These are phyloP conservation scores for Penicillium sp. DNA, from an alignment of 2,329 filamentous ascomycete genomes.

Conservation along the genomic window DNA sequence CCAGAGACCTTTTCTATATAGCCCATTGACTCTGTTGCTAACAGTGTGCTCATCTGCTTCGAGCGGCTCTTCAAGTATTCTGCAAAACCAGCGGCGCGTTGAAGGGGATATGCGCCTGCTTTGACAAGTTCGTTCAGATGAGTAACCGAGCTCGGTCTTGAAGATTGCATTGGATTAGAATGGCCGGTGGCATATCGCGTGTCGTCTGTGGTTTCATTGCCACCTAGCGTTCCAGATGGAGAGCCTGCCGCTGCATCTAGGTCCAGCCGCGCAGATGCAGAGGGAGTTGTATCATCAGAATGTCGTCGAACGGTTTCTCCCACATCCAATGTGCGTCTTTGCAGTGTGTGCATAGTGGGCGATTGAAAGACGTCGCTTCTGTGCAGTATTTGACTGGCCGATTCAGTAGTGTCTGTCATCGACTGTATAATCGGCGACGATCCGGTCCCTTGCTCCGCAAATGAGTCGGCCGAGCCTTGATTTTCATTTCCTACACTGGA, in stretches of 20 bases:
- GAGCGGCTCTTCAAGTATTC: slow-evolving; percentile 78
- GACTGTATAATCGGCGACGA: slow-evolving; percentile 69
- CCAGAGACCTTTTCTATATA: slow-evolving; percentile 96
- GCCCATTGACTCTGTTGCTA: slow-evolving; percentile 90
- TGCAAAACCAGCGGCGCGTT: slow-evolving; percentile 78
- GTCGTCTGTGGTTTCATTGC: slow-evolving; percentile 16
- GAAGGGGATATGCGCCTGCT: slow-evolving; percentile 72
- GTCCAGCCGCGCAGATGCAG: slow-evolving; percentile 28
- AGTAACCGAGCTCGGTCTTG: slow-evolving; percentile 38
- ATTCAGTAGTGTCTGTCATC: slow-evolving; percentile 70
- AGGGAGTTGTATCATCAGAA: slow-evolving; percentile 40
- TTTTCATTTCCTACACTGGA: slow-evolving; percentile 61
- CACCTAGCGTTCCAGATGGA: not conserved
- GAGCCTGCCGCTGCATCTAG: slow-evolving; percentile 5
- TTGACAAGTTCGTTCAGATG: slow-evolving; percentile 60
- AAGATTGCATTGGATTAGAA: slow-evolving; percentile 27
- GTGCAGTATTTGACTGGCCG: slow-evolving; percentile 85
- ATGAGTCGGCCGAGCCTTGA: slow-evolving; percentile 70
- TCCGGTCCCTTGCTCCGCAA: slow-evolving; percentile 71
- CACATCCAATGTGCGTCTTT: slow-evolving; percentile 29
- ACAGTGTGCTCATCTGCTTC: slow-evolving; percentile 74
- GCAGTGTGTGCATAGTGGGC: slow-evolving; percentile 60
- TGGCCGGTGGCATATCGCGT: slow-evolving; percentile 21
- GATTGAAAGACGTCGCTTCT: slow-evolving; percentile 86
- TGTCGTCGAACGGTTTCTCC: slow-evolving; percentile 30